A percentile compares a stretch with the other conserved stretches of the same genome.
Evolutionary conservation across 345 rosid genomes (phyloP).

Genomic region (Pelargonium nanum): DNA sequence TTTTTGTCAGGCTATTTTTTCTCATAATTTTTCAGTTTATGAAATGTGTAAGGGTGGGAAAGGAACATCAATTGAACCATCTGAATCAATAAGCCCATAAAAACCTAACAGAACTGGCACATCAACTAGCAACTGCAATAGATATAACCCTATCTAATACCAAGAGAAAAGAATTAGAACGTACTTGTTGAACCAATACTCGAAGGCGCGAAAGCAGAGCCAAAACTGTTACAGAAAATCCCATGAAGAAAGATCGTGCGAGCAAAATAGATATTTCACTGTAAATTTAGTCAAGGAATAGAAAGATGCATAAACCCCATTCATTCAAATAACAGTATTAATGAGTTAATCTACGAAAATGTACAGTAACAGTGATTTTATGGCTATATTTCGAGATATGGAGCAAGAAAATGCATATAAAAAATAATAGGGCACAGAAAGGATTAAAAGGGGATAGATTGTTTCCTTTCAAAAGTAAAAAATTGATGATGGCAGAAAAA

Average conservation of each 20-base stretch:
- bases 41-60: neutral
- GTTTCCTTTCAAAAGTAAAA: neutral
- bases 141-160: neutral
- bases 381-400: neutral
- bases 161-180: slow-evolving; percentile 7
- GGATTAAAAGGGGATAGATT: no score
- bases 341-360: no score
- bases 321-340: neutral
- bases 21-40: neutral
- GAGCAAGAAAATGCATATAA: neutral
- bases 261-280: slow-evolving; percentile 67
- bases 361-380: neutral
- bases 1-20: neutral
- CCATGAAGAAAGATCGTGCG: slow-evolving; percentile 80
- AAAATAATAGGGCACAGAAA: no score
- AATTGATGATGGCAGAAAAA: neutral
- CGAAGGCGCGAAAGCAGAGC: slow-evolving; percentile 83
- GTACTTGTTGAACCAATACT: slow-evolving; percentile 84
- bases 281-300: slow-evolving; percentile 17
- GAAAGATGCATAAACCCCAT: neutral
- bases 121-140: neutral
- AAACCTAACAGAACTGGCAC: neutral
- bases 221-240: slow-evolving; percentile 57
- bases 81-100: neutral
- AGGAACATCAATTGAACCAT: neutral